These are phyloP conservation scores for Penicillium sp. DNA, from an alignment of 2,329 filamentous ascomycete species.

Conservation along the genomic window DNA sequence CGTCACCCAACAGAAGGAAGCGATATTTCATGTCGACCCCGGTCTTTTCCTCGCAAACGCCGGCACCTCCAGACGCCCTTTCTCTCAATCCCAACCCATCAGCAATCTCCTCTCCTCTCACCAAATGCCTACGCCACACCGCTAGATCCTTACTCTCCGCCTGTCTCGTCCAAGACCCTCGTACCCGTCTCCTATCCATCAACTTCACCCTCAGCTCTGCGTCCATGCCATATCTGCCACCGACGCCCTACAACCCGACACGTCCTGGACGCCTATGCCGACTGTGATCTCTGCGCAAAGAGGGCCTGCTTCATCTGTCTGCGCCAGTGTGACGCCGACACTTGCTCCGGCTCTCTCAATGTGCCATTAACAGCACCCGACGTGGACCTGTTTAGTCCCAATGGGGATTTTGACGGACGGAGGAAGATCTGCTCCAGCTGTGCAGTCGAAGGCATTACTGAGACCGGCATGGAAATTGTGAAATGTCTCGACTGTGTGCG, in stretches of 20 bases:
- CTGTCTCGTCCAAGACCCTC: conserved; percentile 27
- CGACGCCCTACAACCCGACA: conserved; percentile 39
- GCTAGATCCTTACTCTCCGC: conserved; percentile 21
- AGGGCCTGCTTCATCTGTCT: conserved; percentile 43
- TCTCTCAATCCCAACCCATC: conserved; percentile 13
- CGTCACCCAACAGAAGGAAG: conserved; percentile 11
- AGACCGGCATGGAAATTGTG: conserved; percentile 35
- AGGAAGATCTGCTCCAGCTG: conserved; percentile 40
- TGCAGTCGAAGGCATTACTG: conserved; percentile 38
- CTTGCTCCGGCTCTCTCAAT: conserved; percentile 24
- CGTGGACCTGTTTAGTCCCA: conserved; percentile 2
- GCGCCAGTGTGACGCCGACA: conserved; percentile 34
- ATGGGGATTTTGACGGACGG: not conserved
- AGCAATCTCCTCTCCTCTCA: conserved; percentile 19
- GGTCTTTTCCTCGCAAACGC: conserved; percentile 26
- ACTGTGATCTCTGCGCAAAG: conserved; percentile 39
- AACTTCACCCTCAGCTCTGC: conserved; percentile 29
- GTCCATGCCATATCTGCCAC: conserved; percentile 43
- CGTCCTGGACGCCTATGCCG: conserved; percentile 40
- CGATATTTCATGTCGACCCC: conserved; percentile 19
- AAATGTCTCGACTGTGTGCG: conserved; percentile 38
- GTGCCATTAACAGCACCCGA: not conserved
- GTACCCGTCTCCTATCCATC: conserved; percentile 24
- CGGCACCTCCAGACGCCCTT: conserved; percentile 20
- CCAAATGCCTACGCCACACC: conserved; percentile 18